A percentile compares a stretch with the other conserved stretches of the same genome.
phyloP scores from a whole-genome alignment of 495 filamentous ascomycete genomes.

The Aspergillus carlsbadensis region DNA sequence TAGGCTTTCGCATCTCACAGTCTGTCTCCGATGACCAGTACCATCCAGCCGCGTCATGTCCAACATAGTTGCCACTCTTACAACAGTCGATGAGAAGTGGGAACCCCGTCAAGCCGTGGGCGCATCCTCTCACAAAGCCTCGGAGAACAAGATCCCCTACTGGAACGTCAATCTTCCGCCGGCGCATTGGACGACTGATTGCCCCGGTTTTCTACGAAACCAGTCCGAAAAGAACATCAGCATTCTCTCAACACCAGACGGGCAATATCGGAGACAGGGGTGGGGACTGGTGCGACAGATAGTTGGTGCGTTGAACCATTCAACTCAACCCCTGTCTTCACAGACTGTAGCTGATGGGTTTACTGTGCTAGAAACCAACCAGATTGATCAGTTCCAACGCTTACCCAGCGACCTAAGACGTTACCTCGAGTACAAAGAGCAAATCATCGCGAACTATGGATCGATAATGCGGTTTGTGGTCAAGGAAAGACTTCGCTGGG shows the following conservation, averaged over 20 bases:
- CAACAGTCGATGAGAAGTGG: conserved; percentile 18
- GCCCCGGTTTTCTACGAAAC: conserved; percentile 65
- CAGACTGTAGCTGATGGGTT: background rate
- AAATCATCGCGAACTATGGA: conserved; percentile 63
- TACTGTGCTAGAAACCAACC: conserved; percentile 51
- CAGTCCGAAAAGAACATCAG: conserved; percentile 43
- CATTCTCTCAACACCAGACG: conserved; percentile 68
- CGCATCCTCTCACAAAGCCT: conserved; percentile 13
- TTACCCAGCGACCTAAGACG: conserved; percentile 69
- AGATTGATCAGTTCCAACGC: conserved; percentile 70
- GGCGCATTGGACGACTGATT: conserved; percentile 56
- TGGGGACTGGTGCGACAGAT: conserved; percentile 66
- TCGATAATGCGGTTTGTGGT: conserved; percentile 74
- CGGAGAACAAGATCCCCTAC: conserved; percentile 52
- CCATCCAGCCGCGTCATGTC: conserved; percentile 9
- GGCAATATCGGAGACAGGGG: conserved; percentile 50
- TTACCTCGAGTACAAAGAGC: conserved; percentile 65
- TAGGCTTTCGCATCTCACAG: background rate
- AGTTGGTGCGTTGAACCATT: conserved; percentile 41
- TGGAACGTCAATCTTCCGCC: conserved; percentile 78
- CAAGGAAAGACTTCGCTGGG: conserved; percentile 65
- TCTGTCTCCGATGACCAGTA: conserved; percentile 9
- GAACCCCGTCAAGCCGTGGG: conserved; percentile 18
- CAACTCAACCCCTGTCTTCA: background rate
- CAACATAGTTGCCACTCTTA: conserved; percentile 26